Base-by-base conservation (phyloP, 2,329 filamentous ascomycete genomes). In the Cladophialophora exuberans region DNA sequence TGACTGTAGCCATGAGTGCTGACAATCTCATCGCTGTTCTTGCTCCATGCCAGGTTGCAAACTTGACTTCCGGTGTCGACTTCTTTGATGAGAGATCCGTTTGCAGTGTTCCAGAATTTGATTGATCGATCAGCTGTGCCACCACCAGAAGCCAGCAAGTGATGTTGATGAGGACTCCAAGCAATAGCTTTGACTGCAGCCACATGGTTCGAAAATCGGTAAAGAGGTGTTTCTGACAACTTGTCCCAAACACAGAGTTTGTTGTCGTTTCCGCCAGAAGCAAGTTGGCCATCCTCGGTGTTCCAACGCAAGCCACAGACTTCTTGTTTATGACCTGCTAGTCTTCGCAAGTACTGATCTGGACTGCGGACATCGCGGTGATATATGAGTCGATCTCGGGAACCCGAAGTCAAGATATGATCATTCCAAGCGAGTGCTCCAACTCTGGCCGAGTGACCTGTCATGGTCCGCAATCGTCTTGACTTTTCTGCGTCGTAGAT, bases 171-270 rank as follows among this genome's bases (percentile, higher is more conserved):
- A 7, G 94, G 94, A 31, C 91, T 97, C 94, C 94, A 99, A 7
- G 94, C 87, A 61, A 99, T 97, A 3, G 94, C 94, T 72, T 99
- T 99, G 47, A 99, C 94, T 6, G 94, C 94, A 10, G 94, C 94
- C 30, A 88, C 93, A 70, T 99, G 94, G 61, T 97, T 92, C 15
- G 89, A 88, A 72, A 96, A 97, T 65, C 96, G 95, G 80, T 89
- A 96, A 2, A 95, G 80, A 1, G 94, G 94, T 6, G 91, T 89
- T 64, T 95, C 89, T n/a, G 86, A 90, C 55, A 97, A 81, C 69
- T 95, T 95, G 67, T 99, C 94, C 94, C 94, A 99, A 20, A 99
- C 91, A 83, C 97, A 94, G 41, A 99, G 80, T 70, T 97, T 97
- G 76, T 99, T 99, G 76, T 99, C 94, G 72, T 99, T 99, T 4